Percentiles rank a stretch among this genome's conserved stretches.
phyloP scores from a whole-genome alignment of 1,284 basidiomycete species.

The Pascua guehoae region DNA sequence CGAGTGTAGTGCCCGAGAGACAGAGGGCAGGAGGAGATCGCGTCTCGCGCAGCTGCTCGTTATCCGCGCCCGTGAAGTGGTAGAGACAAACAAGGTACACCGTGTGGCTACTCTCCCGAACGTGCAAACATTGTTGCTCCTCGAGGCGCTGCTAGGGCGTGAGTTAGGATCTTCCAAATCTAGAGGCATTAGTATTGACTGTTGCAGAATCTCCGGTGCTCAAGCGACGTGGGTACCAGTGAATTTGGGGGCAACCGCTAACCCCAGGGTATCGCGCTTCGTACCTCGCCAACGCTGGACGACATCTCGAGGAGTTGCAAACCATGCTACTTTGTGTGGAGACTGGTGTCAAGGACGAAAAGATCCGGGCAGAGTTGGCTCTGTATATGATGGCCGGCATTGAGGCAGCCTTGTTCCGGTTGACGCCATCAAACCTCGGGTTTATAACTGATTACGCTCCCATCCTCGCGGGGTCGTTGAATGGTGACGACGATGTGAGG shows the following conservation, averaged over 20 bases:
- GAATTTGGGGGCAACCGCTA: neutral
- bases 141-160: conserved; percentile 40
- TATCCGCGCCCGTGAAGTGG: conserved; percentile 72
- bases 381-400: conserved; percentile 60
- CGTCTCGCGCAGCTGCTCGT: conserved; percentile 71
- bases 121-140: conserved; percentile 51
- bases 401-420: conserved; percentile 59
- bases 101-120: conserved; percentile 74
- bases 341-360: conserved; percentile 15
- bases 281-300: conserved; percentile 20
- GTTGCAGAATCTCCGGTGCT: conserved; percentile 3
- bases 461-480: neutral
- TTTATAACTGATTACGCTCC: too few relatives aligned
- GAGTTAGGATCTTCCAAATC: conserved; percentile 13
- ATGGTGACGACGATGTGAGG: conserved; percentile 52
- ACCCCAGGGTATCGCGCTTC: conserved; percentile 25
- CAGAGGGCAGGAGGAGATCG: conserved; percentile 53
- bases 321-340: too few relatives aligned
- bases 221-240: neutral
- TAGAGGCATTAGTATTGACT: too few relatives aligned
- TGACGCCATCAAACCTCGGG: conserved; percentile 18
- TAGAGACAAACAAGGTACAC: conserved; percentile 78
- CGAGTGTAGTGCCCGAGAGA: conserved; percentile 45
- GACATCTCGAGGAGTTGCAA: conserved; percentile 18
- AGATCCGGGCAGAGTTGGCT: conserved; percentile 17